Evolutionary conservation across 2,329 filamentous ascomycete species (phyloP).

Genomic region (Fusarium aywerte): DNA sequence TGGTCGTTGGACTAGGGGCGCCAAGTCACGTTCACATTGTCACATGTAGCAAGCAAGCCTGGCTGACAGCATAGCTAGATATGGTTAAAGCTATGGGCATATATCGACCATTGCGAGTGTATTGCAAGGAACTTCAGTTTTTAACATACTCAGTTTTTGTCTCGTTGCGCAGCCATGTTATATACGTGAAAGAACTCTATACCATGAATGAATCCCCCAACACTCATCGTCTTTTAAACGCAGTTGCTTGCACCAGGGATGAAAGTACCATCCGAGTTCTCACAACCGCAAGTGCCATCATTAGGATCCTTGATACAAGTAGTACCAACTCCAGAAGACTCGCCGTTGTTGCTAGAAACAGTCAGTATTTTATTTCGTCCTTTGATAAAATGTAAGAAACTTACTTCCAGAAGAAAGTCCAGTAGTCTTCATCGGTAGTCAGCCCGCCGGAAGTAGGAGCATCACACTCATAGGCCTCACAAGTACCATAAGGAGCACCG

Average conservation of each 20-base stretch:
- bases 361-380: not conserved
- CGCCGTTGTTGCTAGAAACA: constrained; percentile 24
- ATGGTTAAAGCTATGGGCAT: too few species aligned
- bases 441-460: constrained; percentile 29
- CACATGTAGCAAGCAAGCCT: too few species aligned
- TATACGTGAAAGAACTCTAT: not conserved
- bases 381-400: not conserved
- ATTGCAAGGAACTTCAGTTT: too few species aligned
- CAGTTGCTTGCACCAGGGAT: constrained; percentile 35
- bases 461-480: constrained; percentile 38
- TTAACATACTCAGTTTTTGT: too few species aligned
- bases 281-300: constrained; percentile 41
- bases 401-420: constrained; percentile 46
- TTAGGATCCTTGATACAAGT: constrained; percentile 42
- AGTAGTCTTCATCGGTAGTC: constrained; percentile 36
- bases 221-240: not conserved
- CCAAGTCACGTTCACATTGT: too few species aligned
- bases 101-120: too few species aligned
- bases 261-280: constrained; percentile 42
- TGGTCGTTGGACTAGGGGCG: too few species aligned
- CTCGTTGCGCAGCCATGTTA: not conserved
- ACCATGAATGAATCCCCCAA: not conserved
- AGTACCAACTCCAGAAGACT: constrained; percentile 40
- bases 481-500: constrained; percentile 42
- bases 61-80: too few species aligned